Evolutionary conservation across 768 basidiomycete species (phyloP).

Genomic region (Flagelloscypha sp.): DNA sequence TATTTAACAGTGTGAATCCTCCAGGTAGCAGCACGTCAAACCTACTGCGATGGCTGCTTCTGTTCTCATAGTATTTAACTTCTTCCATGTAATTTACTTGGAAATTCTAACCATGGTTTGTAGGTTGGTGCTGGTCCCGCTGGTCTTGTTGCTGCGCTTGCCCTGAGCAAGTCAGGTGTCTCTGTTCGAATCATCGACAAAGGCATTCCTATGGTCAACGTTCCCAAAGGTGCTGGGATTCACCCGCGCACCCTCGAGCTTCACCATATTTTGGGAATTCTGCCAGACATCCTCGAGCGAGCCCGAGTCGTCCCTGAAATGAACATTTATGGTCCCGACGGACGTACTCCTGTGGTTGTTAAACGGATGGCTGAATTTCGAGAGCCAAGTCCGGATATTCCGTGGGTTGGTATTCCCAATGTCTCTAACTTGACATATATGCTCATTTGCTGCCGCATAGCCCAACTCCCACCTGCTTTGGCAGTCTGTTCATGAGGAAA

Average conservation of each 20-base stretch:
- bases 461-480: conserved; percentile 2
- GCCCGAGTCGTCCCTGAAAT: conserved; percentile 1
- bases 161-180: conserved; percentile 24
- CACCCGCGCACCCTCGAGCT: conserved; percentile 38
- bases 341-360: not conserved
- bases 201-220: conserved; percentile 1
- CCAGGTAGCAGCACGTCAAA: no score
- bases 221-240: conserved; percentile 19
- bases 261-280: conserved; percentile 29
- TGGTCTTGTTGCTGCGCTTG: conserved; percentile 34
- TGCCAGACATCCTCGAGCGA: conserved; percentile 24
- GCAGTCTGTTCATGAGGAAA: conserved; percentile 20
- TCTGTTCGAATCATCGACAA: conserved; percentile 27
- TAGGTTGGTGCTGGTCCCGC: conserved; percentile 42
- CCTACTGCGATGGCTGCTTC: no score
- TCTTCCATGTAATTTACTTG: no score
- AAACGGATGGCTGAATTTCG: conserved; percentile 1
- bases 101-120: no score
- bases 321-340: conserved; percentile 7
- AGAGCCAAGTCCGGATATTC: conserved; percentile 12
- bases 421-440: not conserved
- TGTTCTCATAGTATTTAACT: no score
- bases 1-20: no score
- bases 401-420: no score
- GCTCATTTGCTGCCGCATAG: not conserved